These are phyloP conservation scores for Setomelanomma holmii DNA, from an alignment of 2,329 filamentous ascomycete species.

Conservation along the genomic window DNA sequence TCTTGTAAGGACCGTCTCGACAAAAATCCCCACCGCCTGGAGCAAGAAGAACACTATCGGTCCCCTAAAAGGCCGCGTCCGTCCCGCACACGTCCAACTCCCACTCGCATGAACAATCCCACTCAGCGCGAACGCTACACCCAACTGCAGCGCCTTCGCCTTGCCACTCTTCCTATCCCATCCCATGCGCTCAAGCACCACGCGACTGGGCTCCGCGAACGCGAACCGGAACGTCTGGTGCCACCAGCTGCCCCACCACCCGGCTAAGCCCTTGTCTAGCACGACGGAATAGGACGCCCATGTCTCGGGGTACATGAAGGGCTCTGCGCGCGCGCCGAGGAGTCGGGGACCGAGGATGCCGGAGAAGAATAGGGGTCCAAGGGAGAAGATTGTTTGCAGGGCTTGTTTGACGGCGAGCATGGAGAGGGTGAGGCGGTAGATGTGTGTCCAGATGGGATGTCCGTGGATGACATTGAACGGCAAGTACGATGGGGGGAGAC, in stretches of 20 bases:
- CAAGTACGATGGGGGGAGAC: slow-evolving; percentile 53
- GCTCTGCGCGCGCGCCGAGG: slow-evolving; percentile 65
- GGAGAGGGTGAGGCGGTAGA: slow-evolving; percentile 65
- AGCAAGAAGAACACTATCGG: slow-evolving; percentile 74
- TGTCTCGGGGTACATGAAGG: slow-evolving; percentile 67
- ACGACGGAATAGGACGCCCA: slow-evolving; percentile 64
- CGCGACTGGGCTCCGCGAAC: slow-evolving; percentile 67
- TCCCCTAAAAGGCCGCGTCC: slow-evolving; percentile 56
- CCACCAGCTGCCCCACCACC: slow-evolving; percentile 88
- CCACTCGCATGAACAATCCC: slow-evolving; percentile 75
- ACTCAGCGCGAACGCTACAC: slow-evolving; percentile 69
- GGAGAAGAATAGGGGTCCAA: slow-evolving; percentile 67
- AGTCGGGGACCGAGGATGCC: slow-evolving; percentile 65
- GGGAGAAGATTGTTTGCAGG: slow-evolving; percentile 66
- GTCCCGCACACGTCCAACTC: slow-evolving; percentile 69
- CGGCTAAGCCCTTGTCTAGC: slow-evolving; percentile 73
- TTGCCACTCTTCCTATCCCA: slow-evolving; percentile 41
- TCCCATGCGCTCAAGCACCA: slow-evolving; percentile 47
- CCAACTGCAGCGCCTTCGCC: slow-evolving; percentile 51
- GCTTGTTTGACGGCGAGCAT: slow-evolving; percentile 65
- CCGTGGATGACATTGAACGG: slow-evolving; percentile 53
- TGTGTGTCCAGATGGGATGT: slow-evolving; percentile 53
- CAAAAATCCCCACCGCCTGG: slow-evolving; percentile 69
- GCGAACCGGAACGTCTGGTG: slow-evolving; percentile 85
- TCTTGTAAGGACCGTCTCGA: slow-evolving; percentile 55